These are phyloP conservation scores for Plasmopara muralis DNA, from an alignment of 352 stramenopile species.

Conservation along the genomic window DNA sequence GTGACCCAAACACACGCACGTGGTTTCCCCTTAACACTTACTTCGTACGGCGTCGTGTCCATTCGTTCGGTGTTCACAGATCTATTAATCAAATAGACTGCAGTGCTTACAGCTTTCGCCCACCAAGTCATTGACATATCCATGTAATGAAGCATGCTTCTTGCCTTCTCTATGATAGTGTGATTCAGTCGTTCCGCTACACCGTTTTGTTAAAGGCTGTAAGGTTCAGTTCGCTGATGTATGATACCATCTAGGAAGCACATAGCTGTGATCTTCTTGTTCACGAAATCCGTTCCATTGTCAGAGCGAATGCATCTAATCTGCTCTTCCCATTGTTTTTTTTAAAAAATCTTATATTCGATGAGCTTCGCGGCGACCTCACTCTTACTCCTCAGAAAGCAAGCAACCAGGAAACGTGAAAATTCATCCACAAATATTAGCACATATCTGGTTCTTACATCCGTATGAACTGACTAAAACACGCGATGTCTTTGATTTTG, in stretches of 20 bases:
- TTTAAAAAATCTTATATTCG: not conserved
- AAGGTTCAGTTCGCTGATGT: not conserved
- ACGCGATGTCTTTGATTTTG: conserved; percentile 2
- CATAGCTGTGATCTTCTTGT: not conserved
- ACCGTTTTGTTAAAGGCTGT: not conserved
- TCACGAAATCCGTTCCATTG: conserved; percentile 1
- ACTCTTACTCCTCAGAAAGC: conserved; percentile 1
- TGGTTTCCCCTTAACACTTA: not conserved
- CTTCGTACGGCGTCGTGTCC: not conserved
- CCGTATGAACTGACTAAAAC: conserved; percentile 3
- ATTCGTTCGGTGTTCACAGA: not conserved
- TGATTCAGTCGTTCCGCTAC: not conserved
- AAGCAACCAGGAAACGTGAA: not conserved
- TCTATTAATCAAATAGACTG: not conserved
- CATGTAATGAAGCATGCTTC: not conserved
- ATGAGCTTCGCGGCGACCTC: not conserved
- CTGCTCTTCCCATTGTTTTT: not conserved
- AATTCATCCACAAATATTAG: conserved; percentile 3
- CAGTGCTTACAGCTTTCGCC: not conserved
- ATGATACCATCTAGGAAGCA: not conserved
- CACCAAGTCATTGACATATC: not conserved
- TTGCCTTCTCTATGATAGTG: not conserved
- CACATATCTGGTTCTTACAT: not conserved
- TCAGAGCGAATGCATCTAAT: not conserved
- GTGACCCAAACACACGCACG: not conserved